Base-by-base conservation (phyloP, 176 grass and related monocot genomes). In the Ensete glaucum region DNA sequence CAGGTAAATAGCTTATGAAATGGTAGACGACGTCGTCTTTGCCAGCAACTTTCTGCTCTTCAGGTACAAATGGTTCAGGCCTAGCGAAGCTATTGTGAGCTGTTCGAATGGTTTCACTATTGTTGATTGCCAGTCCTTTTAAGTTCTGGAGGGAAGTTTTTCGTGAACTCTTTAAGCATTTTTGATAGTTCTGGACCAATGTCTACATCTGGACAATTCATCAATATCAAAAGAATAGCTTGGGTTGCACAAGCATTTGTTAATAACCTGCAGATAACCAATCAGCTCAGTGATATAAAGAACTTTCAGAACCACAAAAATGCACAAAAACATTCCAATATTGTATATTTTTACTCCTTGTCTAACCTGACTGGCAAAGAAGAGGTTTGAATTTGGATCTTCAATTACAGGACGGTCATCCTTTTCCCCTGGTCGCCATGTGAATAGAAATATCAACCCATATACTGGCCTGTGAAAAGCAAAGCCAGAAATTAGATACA, bases 11-110 rank as follows among this genome's bases (percentile, higher is more conserved):
- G 70, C 85, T 90, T 77, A 97, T 88, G 64, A 97, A 97, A 85
- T 99, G 90, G 80, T 99, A 94, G 14, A 99, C 95, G 67, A 94
- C 95, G 16, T 99, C 88, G 11, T 91, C 88, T 76, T 86, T 91
- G 66, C 73, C 79, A 69, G 87, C 86, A 51, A 81, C 77, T 82
- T 89, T 91, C 55, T 82, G 88, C 76, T 98, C 95, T 50, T 98
- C 90, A 0, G 88, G 48, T n/a, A 98, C 83, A 78, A 98, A 98
- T 24, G 85, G 82, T 77, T 93, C 95, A 65, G 90, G 80, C 23
- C 84, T 90, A 55, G 95, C 88, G 83, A 98, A 93, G 34, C 72
- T 89, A 78, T 98, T 98, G 63, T 81, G 92, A 16, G 82, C 77
- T 22, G 81, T 70, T 19, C 88, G 85, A 50, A 98, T 93, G 64